A percentile compares a stretch with the other conserved stretches of the same genome.
Evolutionary conservation across 345 rosid genomes (phyloP).

Genomic region (Dovyalis caffra): DNA sequence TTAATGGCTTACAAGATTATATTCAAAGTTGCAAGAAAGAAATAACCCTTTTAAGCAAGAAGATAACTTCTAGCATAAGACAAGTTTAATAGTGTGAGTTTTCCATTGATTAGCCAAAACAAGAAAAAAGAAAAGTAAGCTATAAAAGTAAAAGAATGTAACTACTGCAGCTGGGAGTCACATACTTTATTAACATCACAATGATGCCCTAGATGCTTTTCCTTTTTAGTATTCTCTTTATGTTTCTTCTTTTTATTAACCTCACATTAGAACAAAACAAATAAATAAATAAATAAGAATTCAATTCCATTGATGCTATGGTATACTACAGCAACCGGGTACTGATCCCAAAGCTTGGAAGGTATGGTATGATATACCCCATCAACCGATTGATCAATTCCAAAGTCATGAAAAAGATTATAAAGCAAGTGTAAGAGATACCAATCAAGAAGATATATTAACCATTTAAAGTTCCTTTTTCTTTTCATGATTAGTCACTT

Average conservation of each 20-base stretch:
- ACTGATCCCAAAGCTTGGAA: conserved; percentile 27
- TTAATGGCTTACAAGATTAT: conserved; percentile 27
- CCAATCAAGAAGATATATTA: conserved; percentile 16
- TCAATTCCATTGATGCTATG: conserved; percentile 16
- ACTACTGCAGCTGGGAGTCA: conserved; percentile 6
- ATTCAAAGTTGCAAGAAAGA: conserved; percentile 37
- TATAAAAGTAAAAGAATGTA: conserved; percentile 13
- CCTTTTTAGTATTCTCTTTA: conserved; percentile 35
- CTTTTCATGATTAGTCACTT: conserved; percentile 40
- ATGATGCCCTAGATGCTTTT: conserved; percentile 42
- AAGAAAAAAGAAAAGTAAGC: conserved; percentile 25
- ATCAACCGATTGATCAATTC: conserved; percentile 29
- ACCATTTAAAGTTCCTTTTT: conserved; percentile 14
- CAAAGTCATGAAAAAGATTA: conserved; percentile 22
- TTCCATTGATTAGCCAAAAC: conserved; percentile 44
- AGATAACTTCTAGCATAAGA: conserved; percentile 37
- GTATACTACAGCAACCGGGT: conserved; percentile 10
- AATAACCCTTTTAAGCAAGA: conserved; percentile 19
- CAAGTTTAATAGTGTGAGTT: conserved; percentile 1
- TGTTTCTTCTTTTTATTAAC: conserved; percentile 16
- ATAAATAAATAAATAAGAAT: conserved; percentile 5
- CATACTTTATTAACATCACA: conserved; percentile 29
- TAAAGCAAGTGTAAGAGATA: conserved; percentile 19
- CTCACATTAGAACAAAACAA: background rate
- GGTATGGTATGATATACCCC: conserved; percentile 29